Conservation (phyloP, 1,284 basidiomycete species). For the Kalmanozyma brasiliensis region DNA sequence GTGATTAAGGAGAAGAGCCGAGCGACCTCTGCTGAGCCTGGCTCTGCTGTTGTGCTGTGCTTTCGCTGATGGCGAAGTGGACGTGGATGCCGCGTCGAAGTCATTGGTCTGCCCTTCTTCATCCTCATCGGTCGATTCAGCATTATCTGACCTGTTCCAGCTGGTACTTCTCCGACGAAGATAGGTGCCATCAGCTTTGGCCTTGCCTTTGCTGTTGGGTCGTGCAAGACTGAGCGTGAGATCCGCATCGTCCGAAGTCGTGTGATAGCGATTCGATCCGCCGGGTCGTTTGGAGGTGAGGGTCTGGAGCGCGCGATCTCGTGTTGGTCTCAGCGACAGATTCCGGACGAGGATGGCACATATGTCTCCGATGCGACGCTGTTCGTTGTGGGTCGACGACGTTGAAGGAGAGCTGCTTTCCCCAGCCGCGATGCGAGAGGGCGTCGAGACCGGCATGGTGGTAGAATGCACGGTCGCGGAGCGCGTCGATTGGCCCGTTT, state of each 20-base stretch:
- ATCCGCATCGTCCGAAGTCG: slow-evolving; percentile 43
- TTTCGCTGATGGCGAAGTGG: slow-evolving; percentile 14
- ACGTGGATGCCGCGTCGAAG: slow-evolving; percentile 7
- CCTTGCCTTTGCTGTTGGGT: slow-evolving; percentile 38
- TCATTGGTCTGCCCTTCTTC: neutral
- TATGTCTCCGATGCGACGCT: slow-evolving; percentile 36
- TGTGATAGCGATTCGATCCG: slow-evolving; percentile 29
- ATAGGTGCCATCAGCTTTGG: slow-evolving; percentile 6
- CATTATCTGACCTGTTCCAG: slow-evolving; percentile 14
- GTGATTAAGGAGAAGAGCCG: slow-evolving; percentile 10
- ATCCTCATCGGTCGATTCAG: slow-evolving; percentile 18
- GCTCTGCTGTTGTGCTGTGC: slow-evolving; percentile 3
- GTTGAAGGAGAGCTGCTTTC: neutral
- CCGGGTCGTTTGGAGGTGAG: slow-evolving; percentile 33
- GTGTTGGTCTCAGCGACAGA: slow-evolving; percentile 35
- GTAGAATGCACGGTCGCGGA: too few species aligned
- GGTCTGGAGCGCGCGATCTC: slow-evolving; percentile 41
- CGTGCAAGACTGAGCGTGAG: slow-evolving; percentile 36
- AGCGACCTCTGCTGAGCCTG: slow-evolving; percentile 10
- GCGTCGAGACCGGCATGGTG: slow-evolving; percentile 12
- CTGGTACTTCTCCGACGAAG: slow-evolving; percentile 26
- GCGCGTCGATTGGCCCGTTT: neutral
- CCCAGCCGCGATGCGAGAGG: neutral
- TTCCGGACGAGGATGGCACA: slow-evolving; percentile 44
- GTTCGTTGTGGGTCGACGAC: slow-evolving; percentile 15